These are phyloP conservation scores for Entomortierella lignicola DNA, from an alignment of 192 early-diverging fungal species.

Conservation along the genomic window DNA sequence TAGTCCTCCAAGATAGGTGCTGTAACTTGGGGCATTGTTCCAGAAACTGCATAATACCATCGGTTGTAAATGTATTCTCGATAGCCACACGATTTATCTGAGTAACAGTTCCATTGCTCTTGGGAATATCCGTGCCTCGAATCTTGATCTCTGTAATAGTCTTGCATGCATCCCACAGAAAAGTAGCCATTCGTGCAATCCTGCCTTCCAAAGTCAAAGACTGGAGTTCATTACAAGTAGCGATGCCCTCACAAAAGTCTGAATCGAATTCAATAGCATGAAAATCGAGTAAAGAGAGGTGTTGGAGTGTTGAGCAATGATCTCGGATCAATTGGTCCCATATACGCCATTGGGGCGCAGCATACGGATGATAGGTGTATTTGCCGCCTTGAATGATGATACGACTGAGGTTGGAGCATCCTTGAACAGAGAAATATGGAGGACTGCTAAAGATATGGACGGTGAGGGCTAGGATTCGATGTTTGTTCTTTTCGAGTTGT, in stretches of 20 bases:
- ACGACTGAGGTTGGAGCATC: not conserved
- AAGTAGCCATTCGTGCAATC: not conserved
- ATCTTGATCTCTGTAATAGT: not conserved
- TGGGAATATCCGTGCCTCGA: not conserved
- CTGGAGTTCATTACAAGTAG: not conserved
- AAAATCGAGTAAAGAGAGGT: not conserved
- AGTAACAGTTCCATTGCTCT: not conserved
- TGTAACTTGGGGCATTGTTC: not conserved
- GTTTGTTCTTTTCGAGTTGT: not conserved
- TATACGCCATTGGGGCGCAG: not conserved
- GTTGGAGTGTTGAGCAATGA: not conserved
- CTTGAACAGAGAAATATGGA: not conserved
- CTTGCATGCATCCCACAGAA: slow-evolving; percentile 3
- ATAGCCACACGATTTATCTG: not conserved
- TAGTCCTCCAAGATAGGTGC: not conserved
- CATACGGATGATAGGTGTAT: not conserved
- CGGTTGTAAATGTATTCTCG: not conserved
- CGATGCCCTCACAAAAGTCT: not conserved
- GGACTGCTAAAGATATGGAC: not conserved
- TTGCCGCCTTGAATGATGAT: not conserved
- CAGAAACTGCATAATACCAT: not conserved
- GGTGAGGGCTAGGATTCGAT: slow-evolving; percentile 1
- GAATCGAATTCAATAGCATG: not conserved
- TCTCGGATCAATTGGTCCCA: not conserved
- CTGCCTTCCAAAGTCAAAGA: not conserved